Conservation (phyloP, 495 filamentous ascomycete species). For the Penicillium bovifimosum region DNA sequence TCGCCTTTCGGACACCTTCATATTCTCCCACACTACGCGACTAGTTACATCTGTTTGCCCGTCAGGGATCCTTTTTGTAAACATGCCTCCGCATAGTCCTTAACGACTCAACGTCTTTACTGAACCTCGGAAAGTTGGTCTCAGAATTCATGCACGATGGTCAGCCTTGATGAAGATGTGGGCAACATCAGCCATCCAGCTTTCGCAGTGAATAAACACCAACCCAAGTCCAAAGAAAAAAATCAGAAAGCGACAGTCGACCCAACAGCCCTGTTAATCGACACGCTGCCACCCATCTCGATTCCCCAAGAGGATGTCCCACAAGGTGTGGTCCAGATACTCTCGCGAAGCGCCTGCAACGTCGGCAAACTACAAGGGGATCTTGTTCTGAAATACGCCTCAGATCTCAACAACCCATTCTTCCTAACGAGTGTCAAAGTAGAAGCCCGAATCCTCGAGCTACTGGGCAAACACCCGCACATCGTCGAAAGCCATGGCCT, state of each 20-base stretch:
- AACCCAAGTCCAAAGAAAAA: neutral
- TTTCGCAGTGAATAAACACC: neutral
- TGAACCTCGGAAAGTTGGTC: too few relatives aligned
- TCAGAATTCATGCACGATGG: too few relatives aligned
- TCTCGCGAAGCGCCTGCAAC: neutral
- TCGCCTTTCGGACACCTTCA: neutral
- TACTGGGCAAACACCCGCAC: slow-evolving; percentile 13
- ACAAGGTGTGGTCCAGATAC: neutral
- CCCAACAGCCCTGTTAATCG: too few relatives aligned
- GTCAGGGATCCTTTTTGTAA: too few relatives aligned
- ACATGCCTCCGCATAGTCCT: too few relatives aligned
- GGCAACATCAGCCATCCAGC: too few relatives aligned
- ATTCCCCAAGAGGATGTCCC: neutral
- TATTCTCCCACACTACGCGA: neutral
- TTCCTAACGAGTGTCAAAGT: slow-evolving; percentile 2
- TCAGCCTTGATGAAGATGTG: too few relatives aligned
- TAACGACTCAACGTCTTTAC: too few relatives aligned
- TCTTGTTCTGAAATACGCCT: neutral
- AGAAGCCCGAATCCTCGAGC: slow-evolving; percentile 14
- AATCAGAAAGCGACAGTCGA: too few relatives aligned
- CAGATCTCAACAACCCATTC: neutral
- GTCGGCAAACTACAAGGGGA: neutral
- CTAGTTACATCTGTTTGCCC: too few relatives aligned
- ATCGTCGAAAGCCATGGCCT: slow-evolving; percentile 15
- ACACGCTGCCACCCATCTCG: neutral